Conservation (phyloP, 2,329 filamentous ascomycete species). For the Blastomyces silverae region DNA sequence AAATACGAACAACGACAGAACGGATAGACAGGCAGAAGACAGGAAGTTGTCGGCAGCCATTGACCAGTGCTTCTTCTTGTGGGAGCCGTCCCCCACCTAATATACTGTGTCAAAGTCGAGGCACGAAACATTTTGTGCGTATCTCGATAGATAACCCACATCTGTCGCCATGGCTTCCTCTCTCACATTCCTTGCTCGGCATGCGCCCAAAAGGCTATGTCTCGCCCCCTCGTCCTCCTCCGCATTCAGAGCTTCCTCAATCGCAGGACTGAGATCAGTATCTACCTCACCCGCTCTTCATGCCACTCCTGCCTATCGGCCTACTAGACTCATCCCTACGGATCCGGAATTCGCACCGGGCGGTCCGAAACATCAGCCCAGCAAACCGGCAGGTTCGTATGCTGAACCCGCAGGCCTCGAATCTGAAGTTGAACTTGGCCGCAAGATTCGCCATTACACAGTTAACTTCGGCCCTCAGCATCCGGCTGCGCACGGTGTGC, state of each 20-base stretch:
- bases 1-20: conserved; percentile 8
- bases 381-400: conserved; percentile 2
- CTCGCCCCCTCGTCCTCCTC: conserved; percentile 46
- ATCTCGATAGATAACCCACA: conserved; percentile 18
- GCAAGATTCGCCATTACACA: conserved; percentile 97
- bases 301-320: conserved; percentile 45
- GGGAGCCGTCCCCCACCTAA: conserved; percentile 20
- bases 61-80: conserved; percentile 12
- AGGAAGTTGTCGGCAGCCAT: conserved; percentile 4
- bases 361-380: conserved; percentile 34
- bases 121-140: conserved; percentile 26
- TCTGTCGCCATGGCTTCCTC: conserved; percentile 51
- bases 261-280: conserved; percentile 48
- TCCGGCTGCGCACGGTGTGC: conserved; percentile 94
- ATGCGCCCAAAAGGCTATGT: conserved; percentile 54
- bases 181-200: conserved; percentile 54
- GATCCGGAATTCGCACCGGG: conserved; percentile 50
- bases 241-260: conserved; percentile 34
- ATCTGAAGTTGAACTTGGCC: conserved; percentile 43
- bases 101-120: conserved; percentile 34
- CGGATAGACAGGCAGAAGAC: not conserved
- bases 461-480: conserved; percentile 99
- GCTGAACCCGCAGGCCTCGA: conserved; percentile 38
- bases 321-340: conserved; percentile 52
- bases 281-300: conserved; percentile 50